Conservation (phyloP, 2,329 filamentous ascomycete species). For the Talaromyces sp. region DNA sequence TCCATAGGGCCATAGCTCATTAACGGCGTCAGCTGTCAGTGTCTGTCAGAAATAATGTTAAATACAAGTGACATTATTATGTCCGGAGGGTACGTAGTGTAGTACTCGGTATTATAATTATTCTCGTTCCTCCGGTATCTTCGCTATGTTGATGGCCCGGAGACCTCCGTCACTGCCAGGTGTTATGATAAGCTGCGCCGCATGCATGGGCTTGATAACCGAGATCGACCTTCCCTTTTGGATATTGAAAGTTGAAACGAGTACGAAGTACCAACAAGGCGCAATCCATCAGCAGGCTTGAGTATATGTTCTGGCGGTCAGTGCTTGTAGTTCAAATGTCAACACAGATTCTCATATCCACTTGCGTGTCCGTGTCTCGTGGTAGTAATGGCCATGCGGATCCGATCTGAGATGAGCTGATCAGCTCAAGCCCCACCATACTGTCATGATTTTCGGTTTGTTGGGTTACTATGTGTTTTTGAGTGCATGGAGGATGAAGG, state of each 20-base stretch:
- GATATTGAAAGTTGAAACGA: neutral
- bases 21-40: neutral
- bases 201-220: neutral
- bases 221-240: neutral
- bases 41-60: neutral
- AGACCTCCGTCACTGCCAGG: neutral
- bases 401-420: neutral
- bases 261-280: too few species aligned
- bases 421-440: neutral
- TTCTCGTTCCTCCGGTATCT: too few species aligned
- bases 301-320: neutral
- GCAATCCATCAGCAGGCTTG: too few species aligned
- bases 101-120: too few species aligned
- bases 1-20: neutral
- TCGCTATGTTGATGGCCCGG: neutral
- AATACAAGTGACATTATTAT: neutral
- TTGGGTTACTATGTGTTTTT: too few species aligned
- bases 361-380: neutral
- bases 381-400: neutral
- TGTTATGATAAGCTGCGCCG: neutral
- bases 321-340: neutral
- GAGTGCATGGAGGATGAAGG: neutral
- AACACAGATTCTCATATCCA: neutral
- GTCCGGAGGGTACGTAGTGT: neutral
- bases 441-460: neutral